Percentiles rank a stretch among this genome's conserved stretches.
Evolutionary conservation across 345 rosid species (phyloP).

Genomic region (Gynandropsis gynandra): DNA sequence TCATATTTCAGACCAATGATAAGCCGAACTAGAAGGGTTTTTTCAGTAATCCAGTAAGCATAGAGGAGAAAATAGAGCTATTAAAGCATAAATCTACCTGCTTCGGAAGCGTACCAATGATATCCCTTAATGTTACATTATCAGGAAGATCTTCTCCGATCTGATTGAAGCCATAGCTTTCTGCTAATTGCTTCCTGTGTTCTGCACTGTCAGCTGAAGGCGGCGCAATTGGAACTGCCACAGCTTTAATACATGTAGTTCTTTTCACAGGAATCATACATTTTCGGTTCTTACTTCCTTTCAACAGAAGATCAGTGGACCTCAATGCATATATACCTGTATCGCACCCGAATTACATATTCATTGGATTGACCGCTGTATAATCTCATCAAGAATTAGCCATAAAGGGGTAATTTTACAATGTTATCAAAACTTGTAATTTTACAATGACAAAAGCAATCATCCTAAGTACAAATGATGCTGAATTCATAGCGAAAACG

Average conservation of each 20-base stretch:
- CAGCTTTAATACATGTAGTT: conserved; percentile 42
- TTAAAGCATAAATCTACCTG: conserved; percentile 34
- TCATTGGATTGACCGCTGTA: conserved; percentile 5
- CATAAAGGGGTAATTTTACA: background rate
- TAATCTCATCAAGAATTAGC: background rate
- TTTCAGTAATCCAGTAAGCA: background rate
- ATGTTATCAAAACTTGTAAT: background rate
- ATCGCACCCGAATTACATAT: conserved; percentile 18
- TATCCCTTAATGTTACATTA: conserved; percentile 60
- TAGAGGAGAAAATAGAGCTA: conserved; percentile 1
- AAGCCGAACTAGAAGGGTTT: conserved; percentile 3
- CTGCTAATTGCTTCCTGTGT: conserved; percentile 57
- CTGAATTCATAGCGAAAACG: background rate
- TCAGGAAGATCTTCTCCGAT: conserved; percentile 88
- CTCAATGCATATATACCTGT: conserved; percentile 45
- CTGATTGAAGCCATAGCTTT: conserved; percentile 72
- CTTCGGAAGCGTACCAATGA: conserved; percentile 73
- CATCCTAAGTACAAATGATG: conserved; percentile 7
- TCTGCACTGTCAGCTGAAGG: conserved; percentile 48
- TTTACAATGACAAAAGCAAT: conserved; percentile 2
- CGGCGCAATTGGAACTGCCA: conserved; percentile 58
- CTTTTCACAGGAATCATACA: conserved; percentile 29
- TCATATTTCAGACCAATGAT: background rate
- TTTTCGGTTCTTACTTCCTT: conserved; percentile 30
- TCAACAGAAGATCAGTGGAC: conserved; percentile 35